Base-by-base conservation (phyloP, 805 yeast genomes). In the Candida glaebosa region DNA sequence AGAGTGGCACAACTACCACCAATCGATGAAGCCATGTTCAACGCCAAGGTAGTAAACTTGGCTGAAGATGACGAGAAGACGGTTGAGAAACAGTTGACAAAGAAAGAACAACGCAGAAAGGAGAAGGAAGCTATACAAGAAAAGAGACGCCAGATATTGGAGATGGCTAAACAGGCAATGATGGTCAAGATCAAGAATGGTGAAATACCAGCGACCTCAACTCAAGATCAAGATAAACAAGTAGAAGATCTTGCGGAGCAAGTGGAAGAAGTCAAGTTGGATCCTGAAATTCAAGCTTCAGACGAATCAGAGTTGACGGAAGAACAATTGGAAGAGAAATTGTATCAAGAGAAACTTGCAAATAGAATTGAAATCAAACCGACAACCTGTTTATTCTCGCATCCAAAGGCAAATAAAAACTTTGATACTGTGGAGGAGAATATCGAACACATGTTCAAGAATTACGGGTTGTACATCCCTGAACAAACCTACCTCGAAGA, bases 401-500 rank as follows among this genome's bases (percentile, higher is more conserved):
- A 66, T 34, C 57, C 61, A 8, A 68, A 64, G 32, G 48, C 53
- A 20, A 57, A 65, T 30, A 55, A 62, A 37, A 43, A 47, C 12
- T 73, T 71, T 39, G 56, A 49, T 9, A 56, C 61, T 18, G 48
- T 72, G 14, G 79, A 76, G 4, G 73, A 60, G 20, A 69, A 69
- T 41, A 53, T 84, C 22, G 72, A 70, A 20, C 96, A 93, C 60
- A 84, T 93, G 95, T 81, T 78, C 54, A 73, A 72, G 44, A 68
- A 61, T 28, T 96, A 86, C 61, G 98, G 98, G 1, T 71, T 93
- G 33, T 93, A 84, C 47, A 75, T 93, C 5, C 99, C 99, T 1
- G 97, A 93, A 60, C 68, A 73, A 46, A 73, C 78, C 12, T 89
- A 78, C 53, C 69, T 93, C 37, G 67, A 63, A 0, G 87, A 90